phyloP scores from a whole-genome alignment of 257 asterid species.

The Jasminum sambac region DNA sequence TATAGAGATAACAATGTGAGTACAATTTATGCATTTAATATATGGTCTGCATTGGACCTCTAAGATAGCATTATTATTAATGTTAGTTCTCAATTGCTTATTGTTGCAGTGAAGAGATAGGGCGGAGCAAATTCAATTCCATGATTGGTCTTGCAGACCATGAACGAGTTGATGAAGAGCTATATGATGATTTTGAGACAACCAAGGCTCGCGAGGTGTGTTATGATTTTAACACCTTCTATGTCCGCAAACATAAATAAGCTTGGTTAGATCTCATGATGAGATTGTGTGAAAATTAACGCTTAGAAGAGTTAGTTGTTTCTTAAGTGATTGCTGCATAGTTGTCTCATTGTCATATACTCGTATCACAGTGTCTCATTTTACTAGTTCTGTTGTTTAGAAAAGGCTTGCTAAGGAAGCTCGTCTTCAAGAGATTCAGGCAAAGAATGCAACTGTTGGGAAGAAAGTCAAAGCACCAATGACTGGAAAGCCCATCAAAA shows the following conservation, averaged over 20 bases:
- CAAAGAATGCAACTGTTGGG: conserved; percentile 76
- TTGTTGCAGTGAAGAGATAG: conserved; percentile 72
- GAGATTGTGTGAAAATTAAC: conserved; percentile 7
- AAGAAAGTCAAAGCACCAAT: conserved; percentile 64
- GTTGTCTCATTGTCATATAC: conserved; percentile 16
- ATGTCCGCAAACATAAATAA: conserved; percentile 1
- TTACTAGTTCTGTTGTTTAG: conserved; percentile 28
- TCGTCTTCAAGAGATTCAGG: conserved; percentile 70
- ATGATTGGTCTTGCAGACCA: conserved; percentile 80
- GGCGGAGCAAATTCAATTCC: conserved; percentile 63
- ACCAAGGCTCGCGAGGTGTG: conserved; percentile 78
- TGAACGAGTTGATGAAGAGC: conserved; percentile 73
- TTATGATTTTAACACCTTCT: background rate
- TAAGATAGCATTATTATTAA: conserved; percentile 6
- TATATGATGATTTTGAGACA: conserved; percentile 88
- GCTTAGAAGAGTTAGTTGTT: conserved; percentile 17
- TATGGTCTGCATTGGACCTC: conserved; percentile 3
- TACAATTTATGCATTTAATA: background rate
- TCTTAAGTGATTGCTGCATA: conserved; percentile 7
- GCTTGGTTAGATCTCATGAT: conserved; percentile 11
- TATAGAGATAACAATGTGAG: conserved; percentile 79
- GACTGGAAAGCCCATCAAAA: conserved; percentile 52
- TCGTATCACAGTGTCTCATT: conserved; percentile 19
- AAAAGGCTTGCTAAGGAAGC: conserved; percentile 96
- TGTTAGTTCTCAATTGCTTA: conserved; percentile 18